Conservation (phyloP, 306 rosid genomes). For the Hippophae tibetana region DNA sequence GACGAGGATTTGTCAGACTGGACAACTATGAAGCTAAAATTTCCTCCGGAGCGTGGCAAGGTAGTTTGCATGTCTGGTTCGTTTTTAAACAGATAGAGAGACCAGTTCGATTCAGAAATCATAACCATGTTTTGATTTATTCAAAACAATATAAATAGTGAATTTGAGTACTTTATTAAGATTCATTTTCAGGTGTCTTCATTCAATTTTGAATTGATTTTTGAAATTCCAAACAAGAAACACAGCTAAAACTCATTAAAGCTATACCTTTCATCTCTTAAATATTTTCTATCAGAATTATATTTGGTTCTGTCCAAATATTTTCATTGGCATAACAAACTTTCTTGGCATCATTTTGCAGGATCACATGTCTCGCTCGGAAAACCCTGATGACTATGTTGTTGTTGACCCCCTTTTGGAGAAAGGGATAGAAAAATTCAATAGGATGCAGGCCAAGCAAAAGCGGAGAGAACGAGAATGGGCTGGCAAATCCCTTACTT, state of each 20-base stretch:
- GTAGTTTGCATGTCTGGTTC: slow-evolving; percentile 25
- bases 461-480: slow-evolving; percentile 49
- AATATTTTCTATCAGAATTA: not conserved
- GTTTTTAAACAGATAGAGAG: not conserved
- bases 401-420: slow-evolving; percentile 90
- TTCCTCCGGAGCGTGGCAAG: slow-evolving; percentile 53
- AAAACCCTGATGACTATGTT: slow-evolving; percentile 74
- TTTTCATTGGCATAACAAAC: not conserved
- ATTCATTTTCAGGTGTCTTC: not conserved
- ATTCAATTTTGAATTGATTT: not conserved
- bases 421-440: slow-evolving; percentile 91
- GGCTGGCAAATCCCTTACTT: slow-evolving; percentile 55
- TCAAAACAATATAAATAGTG: too few species aligned
- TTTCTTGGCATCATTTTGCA: slow-evolving; percentile 19
- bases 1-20: slow-evolving; percentile 61
- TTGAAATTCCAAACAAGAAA: not conserved
- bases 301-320: not conserved
- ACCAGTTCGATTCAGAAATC: not conserved
- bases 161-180: too few species aligned
- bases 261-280: not conserved
- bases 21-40: slow-evolving; percentile 47
- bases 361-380: slow-evolving; percentile 85
- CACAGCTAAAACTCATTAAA: not conserved
- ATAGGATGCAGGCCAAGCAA: slow-evolving; percentile 83
- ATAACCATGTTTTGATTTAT: not conserved